These are phyloP conservation scores for Alternaria alternata DNA, from an alignment of 2,329 filamentous ascomycete species.

Conservation along the genomic window DNA sequence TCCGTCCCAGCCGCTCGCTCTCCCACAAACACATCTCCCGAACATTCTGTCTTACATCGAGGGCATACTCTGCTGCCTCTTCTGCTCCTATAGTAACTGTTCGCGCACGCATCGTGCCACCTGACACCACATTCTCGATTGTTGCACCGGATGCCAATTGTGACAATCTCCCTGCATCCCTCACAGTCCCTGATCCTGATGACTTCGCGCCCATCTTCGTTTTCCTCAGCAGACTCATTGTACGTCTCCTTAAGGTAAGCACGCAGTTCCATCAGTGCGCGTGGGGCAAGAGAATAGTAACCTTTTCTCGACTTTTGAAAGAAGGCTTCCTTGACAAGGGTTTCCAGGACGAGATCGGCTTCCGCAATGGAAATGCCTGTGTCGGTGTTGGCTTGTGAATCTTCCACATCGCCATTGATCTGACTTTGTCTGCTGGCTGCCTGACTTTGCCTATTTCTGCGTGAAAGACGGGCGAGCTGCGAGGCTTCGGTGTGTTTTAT, in stretches of 20 bases:
- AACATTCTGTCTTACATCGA: slow-evolving; percentile 41
- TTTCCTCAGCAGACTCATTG: slow-evolving; percentile 70
- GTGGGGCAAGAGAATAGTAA: slow-evolving; percentile 78
- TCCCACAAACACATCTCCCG: slow-evolving; percentile 62
- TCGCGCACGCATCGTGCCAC: slow-evolving; percentile 48
- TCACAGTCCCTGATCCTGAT: slow-evolving; percentile 81
- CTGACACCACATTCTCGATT: slow-evolving; percentile 39
- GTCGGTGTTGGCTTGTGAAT: slow-evolving; percentile 51
- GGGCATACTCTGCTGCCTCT: slow-evolving; percentile 39
- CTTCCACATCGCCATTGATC: slow-evolving; percentile 47
- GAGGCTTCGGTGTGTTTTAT: slow-evolving; percentile 81
- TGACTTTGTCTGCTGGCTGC: slow-evolving; percentile 37
- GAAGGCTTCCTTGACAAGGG: slow-evolving; percentile 82
- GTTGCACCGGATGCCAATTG: slow-evolving; percentile 59
- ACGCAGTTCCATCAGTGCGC: slow-evolving; percentile 84
- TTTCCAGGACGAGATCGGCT: slow-evolving; percentile 75
- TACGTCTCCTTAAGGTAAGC: slow-evolving; percentile 88
- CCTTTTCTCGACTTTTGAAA: slow-evolving; percentile 75
- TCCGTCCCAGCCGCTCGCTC: slow-evolving; percentile 37
- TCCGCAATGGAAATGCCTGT: slow-evolving; percentile 74
- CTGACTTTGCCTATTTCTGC: slow-evolving; percentile 39
- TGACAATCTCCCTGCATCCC: slow-evolving; percentile 90
- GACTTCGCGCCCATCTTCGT: slow-evolving; percentile 63
- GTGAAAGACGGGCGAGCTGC: slow-evolving; percentile 65
- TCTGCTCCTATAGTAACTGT: slow-evolving; percentile 38